Conservation (phyloP, 495 filamentous ascomycete species). For the Aspergillus conjunctus region DNA sequence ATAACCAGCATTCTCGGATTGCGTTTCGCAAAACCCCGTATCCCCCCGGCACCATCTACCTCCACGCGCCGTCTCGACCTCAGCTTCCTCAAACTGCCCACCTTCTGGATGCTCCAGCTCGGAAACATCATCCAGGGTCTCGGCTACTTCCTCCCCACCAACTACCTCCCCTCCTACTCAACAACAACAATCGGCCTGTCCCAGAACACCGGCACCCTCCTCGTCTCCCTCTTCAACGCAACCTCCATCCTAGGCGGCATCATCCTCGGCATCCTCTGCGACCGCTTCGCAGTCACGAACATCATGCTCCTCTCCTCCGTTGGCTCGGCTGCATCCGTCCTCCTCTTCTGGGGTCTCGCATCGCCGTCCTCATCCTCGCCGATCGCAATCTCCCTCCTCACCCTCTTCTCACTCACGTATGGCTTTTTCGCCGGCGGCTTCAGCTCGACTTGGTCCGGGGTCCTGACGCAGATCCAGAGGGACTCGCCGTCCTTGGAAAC, state of each 20-base stretch:
- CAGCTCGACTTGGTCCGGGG: slow-evolving; percentile 55
- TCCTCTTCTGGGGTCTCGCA: slow-evolving; percentile 64
- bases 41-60: slow-evolving; percentile 9
- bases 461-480: slow-evolving; percentile 48
- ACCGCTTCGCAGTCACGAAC: slow-evolving; percentile 54
- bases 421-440: slow-evolving; percentile 63
- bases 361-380: too few species aligned
- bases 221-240: slow-evolving; percentile 52
- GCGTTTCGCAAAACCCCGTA: slow-evolving; percentile 55
- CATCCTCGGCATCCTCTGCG: slow-evolving; percentile 54
- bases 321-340: slow-evolving; percentile 53
- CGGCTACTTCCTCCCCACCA: slow-evolving; percentile 61
- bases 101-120: slow-evolving; percentile 55
- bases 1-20: too few species aligned
- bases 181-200: slow-evolving; percentile 41
- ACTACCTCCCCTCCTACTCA: slow-evolving; percentile 61
- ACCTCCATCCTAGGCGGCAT: slow-evolving; percentile 54
- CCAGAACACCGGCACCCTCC: slow-evolving; percentile 35
- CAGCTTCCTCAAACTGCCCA: slow-evolving; percentile 44
- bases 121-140: slow-evolving; percentile 58
- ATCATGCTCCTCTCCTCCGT: slow-evolving; percentile 54
- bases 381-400: slow-evolving; percentile 49
- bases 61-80: slow-evolving; percentile 31
- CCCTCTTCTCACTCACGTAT: slow-evolving; percentile 59
- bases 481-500: slow-evolving; percentile 38